Percentiles rank a stretch among this genome's conserved stretches.
These are phyloP conservation scores for Ophiocordyceps australis DNA, from an alignment of 2,329 filamentous ascomycete species.

Conservation along the genomic window DNA sequence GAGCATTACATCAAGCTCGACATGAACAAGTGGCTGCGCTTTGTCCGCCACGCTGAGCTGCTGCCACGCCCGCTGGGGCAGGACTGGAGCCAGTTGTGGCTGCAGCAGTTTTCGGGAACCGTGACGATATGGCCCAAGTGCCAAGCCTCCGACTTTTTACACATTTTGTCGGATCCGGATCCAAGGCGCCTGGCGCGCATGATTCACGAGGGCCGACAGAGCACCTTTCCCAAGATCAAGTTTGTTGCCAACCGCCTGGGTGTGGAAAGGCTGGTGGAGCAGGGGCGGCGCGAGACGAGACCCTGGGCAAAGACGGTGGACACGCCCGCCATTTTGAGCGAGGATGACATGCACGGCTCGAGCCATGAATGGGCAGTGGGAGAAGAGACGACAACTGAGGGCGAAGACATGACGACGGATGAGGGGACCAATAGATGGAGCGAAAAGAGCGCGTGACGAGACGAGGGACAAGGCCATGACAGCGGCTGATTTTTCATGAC, in stretches of 20 bases:
- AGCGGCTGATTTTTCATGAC: too few relatives aligned
- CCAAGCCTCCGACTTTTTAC: constrained; percentile 58
- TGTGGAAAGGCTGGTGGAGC: constrained; percentile 53
- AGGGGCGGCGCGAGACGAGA: constrained; percentile 34
- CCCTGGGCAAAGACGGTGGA: constrained; percentile 27
- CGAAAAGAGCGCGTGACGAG: too few relatives aligned
- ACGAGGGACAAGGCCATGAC: too few relatives aligned
- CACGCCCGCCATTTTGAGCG: constrained; percentile 41
- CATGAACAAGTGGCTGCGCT: constrained; percentile 93
- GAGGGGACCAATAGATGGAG: too few relatives aligned
- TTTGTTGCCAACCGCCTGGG: constrained; percentile 80
- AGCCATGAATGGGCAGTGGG: constrained; percentile 17
- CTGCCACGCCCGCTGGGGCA: constrained; percentile 80
- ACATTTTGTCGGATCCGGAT: constrained; percentile 74
- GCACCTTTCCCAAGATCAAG: constrained; percentile 77
- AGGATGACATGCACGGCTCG: constrained; percentile 37
- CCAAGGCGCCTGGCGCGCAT: constrained; percentile 61
- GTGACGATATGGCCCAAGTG: constrained; percentile 93
- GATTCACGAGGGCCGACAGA: constrained; percentile 80
- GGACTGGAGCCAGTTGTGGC: constrained; percentile 93
- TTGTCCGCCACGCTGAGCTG: constrained; percentile 80
- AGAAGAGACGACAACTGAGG: constrained; percentile 9
- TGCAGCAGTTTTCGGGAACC: constrained; percentile 86
- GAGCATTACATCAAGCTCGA: constrained; percentile 96
- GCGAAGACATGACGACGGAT: too few relatives aligned